Conservation (phyloP, 176 grass and related monocot species). For the Oryza punctata region DNA sequence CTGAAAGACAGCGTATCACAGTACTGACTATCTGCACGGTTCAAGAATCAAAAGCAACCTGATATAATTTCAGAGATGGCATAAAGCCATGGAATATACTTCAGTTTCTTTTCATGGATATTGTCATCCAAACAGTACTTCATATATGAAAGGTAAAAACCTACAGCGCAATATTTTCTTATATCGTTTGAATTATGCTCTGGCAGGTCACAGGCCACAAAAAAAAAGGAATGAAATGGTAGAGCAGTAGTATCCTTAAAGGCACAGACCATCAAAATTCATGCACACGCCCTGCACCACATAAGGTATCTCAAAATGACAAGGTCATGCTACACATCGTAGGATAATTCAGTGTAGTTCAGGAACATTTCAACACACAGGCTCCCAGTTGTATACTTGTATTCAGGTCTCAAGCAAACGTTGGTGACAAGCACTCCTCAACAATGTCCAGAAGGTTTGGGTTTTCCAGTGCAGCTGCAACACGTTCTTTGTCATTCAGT, state of each 20-base stretch:
- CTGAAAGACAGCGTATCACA: background rate
- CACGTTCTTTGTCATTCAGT: slow-evolving; percentile 95
- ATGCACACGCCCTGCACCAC: slow-evolving; percentile 7
- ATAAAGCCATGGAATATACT: background rate
- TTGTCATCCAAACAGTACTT: too few relatives aligned
- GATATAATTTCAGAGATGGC: background rate
- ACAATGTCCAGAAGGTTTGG: slow-evolving; percentile 76
- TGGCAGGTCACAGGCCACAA: background rate
- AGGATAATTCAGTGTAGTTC: background rate
- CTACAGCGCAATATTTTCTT: slow-evolving; percentile 11
- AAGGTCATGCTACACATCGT: background rate
- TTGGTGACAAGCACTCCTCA: slow-evolving; percentile 74
- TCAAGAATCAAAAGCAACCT: background rate
- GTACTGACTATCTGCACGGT: background rate
- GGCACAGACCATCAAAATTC: background rate
- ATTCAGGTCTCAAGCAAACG: slow-evolving; percentile 62
- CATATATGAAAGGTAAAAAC: background rate
- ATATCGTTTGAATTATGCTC: background rate
- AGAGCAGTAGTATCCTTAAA: background rate
- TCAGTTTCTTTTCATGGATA: too few relatives aligned
- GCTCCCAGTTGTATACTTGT: background rate
- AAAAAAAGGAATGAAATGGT: background rate
- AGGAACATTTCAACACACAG: background rate
- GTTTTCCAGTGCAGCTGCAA: slow-evolving; percentile 88
- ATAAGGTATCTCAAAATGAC: background rate